Conservation (phyloP, 2,329 filamentous ascomycete species). For the Metarhizium humberi region DNA sequence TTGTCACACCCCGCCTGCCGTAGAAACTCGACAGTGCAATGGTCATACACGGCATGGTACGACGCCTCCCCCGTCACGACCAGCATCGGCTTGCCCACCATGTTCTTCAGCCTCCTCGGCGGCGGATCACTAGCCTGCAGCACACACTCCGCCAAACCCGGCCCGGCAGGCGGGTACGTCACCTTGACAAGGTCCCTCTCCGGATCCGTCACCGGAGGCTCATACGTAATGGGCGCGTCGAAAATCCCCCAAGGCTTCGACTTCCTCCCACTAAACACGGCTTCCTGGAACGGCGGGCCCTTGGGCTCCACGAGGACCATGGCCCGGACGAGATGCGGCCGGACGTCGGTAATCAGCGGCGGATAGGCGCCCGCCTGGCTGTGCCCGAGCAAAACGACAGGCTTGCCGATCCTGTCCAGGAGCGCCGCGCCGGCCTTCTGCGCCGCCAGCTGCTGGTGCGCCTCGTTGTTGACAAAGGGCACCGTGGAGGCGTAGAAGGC, state of each 20-base stretch:
- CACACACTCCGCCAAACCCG: no score
- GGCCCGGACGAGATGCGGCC: constrained; percentile 29
- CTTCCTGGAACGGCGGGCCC: constrained; percentile 37
- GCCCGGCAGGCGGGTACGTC: no score
- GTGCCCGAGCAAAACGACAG: constrained; percentile 31
- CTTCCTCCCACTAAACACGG: constrained; percentile 23
- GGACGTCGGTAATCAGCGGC: constrained; percentile 30
- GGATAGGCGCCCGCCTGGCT: constrained; percentile 35
- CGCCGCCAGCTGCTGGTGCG: constrained; percentile 25
- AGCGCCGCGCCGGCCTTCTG: constrained; percentile 31
- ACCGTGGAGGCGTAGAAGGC: constrained; percentile 30
- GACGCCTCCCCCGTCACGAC: constrained; percentile 29
- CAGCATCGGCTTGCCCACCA: constrained; percentile 10
- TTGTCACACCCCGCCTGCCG: constrained; percentile 30
- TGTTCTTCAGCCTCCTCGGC: constrained; percentile 9
- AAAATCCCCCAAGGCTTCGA: constrained; percentile 11
- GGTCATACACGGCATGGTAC: constrained; percentile 36
- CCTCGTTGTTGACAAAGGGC: constrained; percentile 23
- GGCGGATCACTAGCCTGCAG: neutral
- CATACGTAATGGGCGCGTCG: no score
- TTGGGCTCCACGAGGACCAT: constrained; percentile 36
- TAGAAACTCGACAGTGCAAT: constrained; percentile 30
- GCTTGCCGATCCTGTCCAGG: constrained; percentile 31
- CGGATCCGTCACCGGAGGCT: no score
- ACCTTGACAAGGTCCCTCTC: no score